Percentiles rank a stretch among this genome's conserved stretches.
phyloP scores from a whole-genome alignment of 1,139 yeast species.

The Hanseniaspora gamundiae region DNA sequence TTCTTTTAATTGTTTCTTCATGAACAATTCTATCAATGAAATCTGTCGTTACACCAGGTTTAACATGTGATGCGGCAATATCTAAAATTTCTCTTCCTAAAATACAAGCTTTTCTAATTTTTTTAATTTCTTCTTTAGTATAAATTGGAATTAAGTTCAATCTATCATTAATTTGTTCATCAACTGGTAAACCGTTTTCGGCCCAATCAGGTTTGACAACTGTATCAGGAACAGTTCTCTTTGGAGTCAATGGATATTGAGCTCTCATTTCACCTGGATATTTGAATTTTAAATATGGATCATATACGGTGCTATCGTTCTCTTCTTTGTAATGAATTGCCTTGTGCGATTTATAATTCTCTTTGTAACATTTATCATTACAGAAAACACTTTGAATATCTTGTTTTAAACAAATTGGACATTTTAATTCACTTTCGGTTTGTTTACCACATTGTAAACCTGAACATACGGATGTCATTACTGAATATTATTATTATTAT shows the following conservation, averaged over 20 bases:
- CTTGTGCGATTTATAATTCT: slow-evolving; percentile 54
- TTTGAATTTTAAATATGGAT: slow-evolving; percentile 74
- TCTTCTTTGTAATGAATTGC: slow-evolving; percentile 34
- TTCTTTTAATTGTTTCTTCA: slow-evolving; percentile 75
- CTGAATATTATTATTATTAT: not conserved
- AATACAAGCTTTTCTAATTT: slow-evolving; percentile 59
- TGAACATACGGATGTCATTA: slow-evolving; percentile 31
- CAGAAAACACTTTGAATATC: slow-evolving; percentile 60
- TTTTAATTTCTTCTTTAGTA: slow-evolving; percentile 53
- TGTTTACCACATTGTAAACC: slow-evolving; percentile 77
- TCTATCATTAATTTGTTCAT: slow-evolving; percentile 68
- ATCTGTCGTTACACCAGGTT: slow-evolving; percentile 89
- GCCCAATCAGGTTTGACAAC: slow-evolving; percentile 83
- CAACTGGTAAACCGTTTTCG: slow-evolving; percentile 59
- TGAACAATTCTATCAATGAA: slow-evolving; percentile 82
- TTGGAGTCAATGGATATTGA: slow-evolving; percentile 65
- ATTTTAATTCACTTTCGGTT: slow-evolving; percentile 64
- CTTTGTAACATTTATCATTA: slow-evolving; percentile 72
- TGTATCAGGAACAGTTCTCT: slow-evolving; percentile 56
- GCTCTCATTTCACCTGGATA: slow-evolving; percentile 73
- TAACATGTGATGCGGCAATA: slow-evolving; percentile 67
- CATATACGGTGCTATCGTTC: slow-evolving; percentile 38
- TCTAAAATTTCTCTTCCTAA: slow-evolving; percentile 85
- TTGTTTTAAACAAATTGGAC: slow-evolving; percentile 82
- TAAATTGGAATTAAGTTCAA: slow-evolving; percentile 52